Conservation (phyloP, 768 basidiomycete genomes). For the Phlebiopsis flavidoalba region DNA sequence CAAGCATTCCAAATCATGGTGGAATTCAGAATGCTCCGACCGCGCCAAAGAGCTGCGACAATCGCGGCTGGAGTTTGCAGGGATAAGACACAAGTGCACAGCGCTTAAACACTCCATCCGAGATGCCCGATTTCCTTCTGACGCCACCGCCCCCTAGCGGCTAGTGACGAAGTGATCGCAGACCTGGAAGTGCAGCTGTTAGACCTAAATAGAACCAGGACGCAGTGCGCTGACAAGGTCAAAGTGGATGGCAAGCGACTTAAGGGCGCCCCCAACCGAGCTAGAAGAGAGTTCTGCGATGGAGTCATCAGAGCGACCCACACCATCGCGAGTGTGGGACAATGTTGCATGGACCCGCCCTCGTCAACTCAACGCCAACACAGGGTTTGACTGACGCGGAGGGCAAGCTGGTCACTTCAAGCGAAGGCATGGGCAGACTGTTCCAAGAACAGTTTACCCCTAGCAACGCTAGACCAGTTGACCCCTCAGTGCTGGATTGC, state of each 20-base stretch:
- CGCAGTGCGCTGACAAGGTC: background rate
- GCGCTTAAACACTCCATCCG: no score
- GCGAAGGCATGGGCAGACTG: background rate
- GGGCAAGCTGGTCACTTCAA: background rate
- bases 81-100: background rate
- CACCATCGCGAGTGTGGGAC: slow-evolving; percentile 5
- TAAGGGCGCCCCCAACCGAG: background rate
- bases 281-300: slow-evolving; percentile 1
- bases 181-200: no score
- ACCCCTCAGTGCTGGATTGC: slow-evolving; percentile 4
- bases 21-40: slow-evolving; percentile 3
- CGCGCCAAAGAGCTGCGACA: background rate
- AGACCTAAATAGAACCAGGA: background rate
- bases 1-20: slow-evolving; percentile 8
- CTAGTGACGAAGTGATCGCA: no score
- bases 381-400: background rate
- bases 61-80: no score
- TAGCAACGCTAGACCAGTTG: background rate
- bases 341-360: slow-evolving; percentile 6
- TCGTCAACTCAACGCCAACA: background rate
- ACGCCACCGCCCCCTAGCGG: no score
- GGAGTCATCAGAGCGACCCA: background rate
- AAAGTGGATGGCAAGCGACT: background rate
- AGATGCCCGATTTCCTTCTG: no score
- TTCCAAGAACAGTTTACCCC: slow-evolving; percentile 11